Percentiles rank a stretch among this genome's conserved stretches.
These are phyloP conservation scores for Linnemannia schmuckeri DNA, from an alignment of 192 early-diverging fungal genomes.

Conservation along the genomic window DNA sequence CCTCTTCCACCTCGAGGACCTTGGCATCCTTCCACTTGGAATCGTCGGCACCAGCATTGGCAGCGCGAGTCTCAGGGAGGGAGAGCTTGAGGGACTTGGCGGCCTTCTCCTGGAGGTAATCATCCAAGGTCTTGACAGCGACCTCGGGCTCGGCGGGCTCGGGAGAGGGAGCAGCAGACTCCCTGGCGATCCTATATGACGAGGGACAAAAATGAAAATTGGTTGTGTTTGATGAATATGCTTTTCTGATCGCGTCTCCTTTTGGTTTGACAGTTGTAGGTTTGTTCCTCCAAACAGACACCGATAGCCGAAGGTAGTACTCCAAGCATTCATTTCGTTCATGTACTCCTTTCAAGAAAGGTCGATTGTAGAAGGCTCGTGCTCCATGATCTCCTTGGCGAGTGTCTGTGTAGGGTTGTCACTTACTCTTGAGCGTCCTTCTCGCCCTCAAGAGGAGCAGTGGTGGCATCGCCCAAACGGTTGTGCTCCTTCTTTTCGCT, in stretches of 20 bases:
- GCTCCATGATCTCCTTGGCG: constrained; percentile 5
- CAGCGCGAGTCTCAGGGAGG: constrained; percentile 76
- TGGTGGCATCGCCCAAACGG: constrained; percentile 81
- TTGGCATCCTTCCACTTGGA: constrained; percentile 85
- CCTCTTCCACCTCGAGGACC: constrained; percentile 77
- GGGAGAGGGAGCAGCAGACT: constrained; percentile 56
- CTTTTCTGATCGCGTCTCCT: background rate
- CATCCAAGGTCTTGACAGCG: constrained; percentile 86
- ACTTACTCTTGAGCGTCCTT: constrained; percentile 66
- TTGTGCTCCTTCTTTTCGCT: constrained; percentile 94
- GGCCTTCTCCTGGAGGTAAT: constrained; percentile 85
- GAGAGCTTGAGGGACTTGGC: constrained; percentile 70
- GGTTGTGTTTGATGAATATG: background rate
- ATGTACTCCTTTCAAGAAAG: no score
- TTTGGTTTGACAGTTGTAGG: no score
- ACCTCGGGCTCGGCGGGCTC: constrained; percentile 82
- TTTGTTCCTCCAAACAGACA: no score
- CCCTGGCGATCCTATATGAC: constrained; percentile 37
- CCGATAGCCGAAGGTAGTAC: no score
- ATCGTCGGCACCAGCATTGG: constrained; percentile 92
- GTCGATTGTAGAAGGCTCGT: background rate
- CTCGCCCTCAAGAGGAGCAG: constrained; percentile 64
- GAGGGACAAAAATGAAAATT: background rate
- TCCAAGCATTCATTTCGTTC: no score
- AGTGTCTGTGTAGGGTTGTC: background rate